These are phyloP conservation scores for Verbena officinalis DNA, from an alignment of 257 asterid species.

Conservation along the genomic window DNA sequence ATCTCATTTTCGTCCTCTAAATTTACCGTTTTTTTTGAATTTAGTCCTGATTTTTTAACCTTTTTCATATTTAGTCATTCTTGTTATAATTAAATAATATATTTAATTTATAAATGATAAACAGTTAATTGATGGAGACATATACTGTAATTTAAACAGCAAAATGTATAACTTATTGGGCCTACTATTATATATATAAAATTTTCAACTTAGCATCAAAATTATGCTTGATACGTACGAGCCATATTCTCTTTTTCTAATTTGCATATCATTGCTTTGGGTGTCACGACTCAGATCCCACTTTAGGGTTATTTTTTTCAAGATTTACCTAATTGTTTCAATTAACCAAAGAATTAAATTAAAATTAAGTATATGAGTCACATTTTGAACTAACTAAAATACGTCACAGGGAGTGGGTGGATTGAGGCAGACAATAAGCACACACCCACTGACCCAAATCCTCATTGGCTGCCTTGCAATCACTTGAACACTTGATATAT, in stretches of 20 bases:
- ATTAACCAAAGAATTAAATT: too few relatives aligned
- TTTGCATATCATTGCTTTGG: neutral
- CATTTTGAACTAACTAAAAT: slow-evolving; percentile 32
- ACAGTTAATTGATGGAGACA: too few relatives aligned
- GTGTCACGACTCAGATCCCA: slow-evolving; percentile 36
- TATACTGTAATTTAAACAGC: neutral
- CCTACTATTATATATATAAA: neutral
- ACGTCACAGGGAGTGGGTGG: slow-evolving; percentile 31
- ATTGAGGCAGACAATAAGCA: slow-evolving; percentile 30
- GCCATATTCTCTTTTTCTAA: neutral
- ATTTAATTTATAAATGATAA: too few relatives aligned
- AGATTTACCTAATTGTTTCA: neutral
- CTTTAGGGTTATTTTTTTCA: slow-evolving; percentile 11
- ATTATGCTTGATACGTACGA: slow-evolving; percentile 5
- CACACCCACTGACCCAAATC: neutral
- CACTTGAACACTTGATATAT: neutral
- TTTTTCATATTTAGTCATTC: too few relatives aligned
- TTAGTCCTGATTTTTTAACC: too few relatives aligned
- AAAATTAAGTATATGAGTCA: slow-evolving; percentile 13
- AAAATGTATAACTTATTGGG: slow-evolving; percentile 13
- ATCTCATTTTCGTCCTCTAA: too few relatives aligned
- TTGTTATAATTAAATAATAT: too few relatives aligned
- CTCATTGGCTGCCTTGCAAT: slow-evolving; percentile 26
- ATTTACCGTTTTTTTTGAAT: too few relatives aligned
- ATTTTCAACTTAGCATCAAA: slow-evolving; percentile 22